Evolutionary conservation across 768 basidiomycete genomes (phyloP), one percentile per base, ranked within the genome.

Genomic region (Lactarius vividus): DNA sequence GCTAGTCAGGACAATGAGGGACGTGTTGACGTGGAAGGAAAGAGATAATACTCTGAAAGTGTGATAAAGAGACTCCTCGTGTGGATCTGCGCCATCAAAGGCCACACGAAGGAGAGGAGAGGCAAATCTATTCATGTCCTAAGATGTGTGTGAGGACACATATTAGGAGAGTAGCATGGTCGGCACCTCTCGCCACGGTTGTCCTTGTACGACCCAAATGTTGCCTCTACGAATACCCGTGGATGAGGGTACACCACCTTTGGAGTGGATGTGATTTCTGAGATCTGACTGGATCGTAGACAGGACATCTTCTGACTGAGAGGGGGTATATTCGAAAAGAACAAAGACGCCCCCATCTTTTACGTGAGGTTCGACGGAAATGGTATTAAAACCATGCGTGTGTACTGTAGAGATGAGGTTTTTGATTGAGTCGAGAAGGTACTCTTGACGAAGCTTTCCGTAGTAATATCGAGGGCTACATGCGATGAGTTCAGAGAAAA

Each of bases 281-380:
- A 91, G 72, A 26, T 80, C 77, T 2, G 75, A 70, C 69, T 88
- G 78, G 6, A 94, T 84, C 2, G 77, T 76, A 29, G 75, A 74
- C 9, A 86, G 72, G 20, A 73, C 69, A 66, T 78, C 77, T 35
- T 67, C 70, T 8, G 67, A 65, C 35, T 58, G 52, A n/a, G 63
- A 65, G 3, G 79, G 75, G 35, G 70, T 75, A 71, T 88, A 96
- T 26, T 79, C 76, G 74, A 94, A 93, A 37, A 81, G 81, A 42
- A 94, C 87, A 73, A 93, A 94, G 18, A 92, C 87, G 5, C 94
- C 94, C 2, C 94, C 94, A 67, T 95, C 93, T 71, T 95, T 96
- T 59, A 77, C 75, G 67, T 86, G 81, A 8, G 87, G 86, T 60
- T 91, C 81, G 6, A 93, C 71, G 28, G 83, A 82, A 4, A 88